Evolutionary conservation across 768 basidiomycete species (phyloP), one percentile per base, ranked within the genome.

Genomic region (Macrolepiota dolichaula): DNA sequence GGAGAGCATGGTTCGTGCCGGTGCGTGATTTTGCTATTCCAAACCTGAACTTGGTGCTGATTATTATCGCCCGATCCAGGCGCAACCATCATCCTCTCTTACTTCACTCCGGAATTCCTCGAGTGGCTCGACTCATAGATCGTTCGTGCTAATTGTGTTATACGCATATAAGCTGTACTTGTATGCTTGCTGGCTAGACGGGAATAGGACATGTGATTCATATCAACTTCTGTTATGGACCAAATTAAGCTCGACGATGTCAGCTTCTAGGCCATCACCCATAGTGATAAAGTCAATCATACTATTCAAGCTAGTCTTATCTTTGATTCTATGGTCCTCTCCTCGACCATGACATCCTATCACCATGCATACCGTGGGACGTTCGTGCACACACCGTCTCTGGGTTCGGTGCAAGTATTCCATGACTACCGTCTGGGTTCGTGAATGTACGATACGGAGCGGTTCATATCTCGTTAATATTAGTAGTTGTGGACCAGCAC

Each of bases 41-140:
- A 9, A 36, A 0, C 47, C 24, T 61, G 22, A 12, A 32, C 49
- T 6, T 65, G 52, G 62, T 49, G 0, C 19, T 53, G 22, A 36
- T 35, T 15, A 49, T 32, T 13, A 10, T 5, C 51, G 36, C 1
- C 4, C 58, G 19, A 29, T 32, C n/a, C 3, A 93, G 94, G 94
- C 5, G 92, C 92, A 46, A 94, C 92, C 1, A 75, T 99, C 63
- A 92, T 99, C 64, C 72, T 98, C 63, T 89, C 88, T 4, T 99
- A 99, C 78, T 99, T 99, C 68, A 98, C 97, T 1, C 97, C 97
- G 4, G 87, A 97, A 36, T 95, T 98, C 75, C 80, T 99, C 64
- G 91, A 97, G 56, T 94, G 92, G 92, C 66, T 94, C 37, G 59
- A 61, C 19, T 36, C n/a, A 5, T 54, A 38, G 44, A 55, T 49